A percentile compares a stretch with the other conserved stretches of the same genome.
phyloP scores from a whole-genome alignment of 768 basidiomycete species.

The Mycena olivaceomarginata region DNA sequence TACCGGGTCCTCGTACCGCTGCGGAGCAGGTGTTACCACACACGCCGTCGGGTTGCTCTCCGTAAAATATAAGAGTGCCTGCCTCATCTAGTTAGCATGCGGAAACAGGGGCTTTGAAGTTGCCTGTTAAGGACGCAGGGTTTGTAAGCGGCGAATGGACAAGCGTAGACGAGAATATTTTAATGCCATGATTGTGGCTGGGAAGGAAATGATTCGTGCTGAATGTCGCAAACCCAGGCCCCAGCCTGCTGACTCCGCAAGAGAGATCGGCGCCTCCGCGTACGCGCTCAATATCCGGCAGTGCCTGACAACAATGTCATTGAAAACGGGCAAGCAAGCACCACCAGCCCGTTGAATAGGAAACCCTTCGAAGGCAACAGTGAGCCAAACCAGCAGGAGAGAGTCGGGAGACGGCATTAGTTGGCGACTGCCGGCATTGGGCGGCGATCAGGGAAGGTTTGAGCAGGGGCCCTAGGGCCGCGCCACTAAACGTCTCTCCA shows the following conservation, averaged over 20 bases:
- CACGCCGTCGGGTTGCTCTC: slow-evolving; percentile 2
- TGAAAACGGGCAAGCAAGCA: not conserved
- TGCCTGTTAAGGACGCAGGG: not conserved
- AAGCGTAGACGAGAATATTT: not conserved
- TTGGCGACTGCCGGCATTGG: slow-evolving; percentile 15
- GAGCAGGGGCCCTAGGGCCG: not conserved
- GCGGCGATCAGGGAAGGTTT: slow-evolving; percentile 26
- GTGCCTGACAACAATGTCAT: not conserved
- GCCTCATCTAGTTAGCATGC: slow-evolving; percentile 21
- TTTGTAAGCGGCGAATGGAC: not conserved
- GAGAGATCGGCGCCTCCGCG: slow-evolving; percentile 8
- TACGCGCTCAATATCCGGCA: slow-evolving; percentile 10
- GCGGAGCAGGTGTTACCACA: slow-evolving; percentile 5
- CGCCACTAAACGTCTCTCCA: slow-evolving; percentile 20
- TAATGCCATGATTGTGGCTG: slow-evolving; percentile 9
- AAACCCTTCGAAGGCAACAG: not conserved
- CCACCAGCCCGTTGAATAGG: not conserved
- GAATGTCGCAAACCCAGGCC: slow-evolving; percentile 7
- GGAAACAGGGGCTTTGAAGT: not conserved
- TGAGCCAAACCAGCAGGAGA: not conserved
- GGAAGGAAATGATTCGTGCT: not conserved
- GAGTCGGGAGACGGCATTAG: no score
- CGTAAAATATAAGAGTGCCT: slow-evolving; percentile 7
- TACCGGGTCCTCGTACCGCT: slow-evolving; percentile 12
- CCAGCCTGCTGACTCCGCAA: not conserved